These are phyloP conservation scores for Oemleria cerasiformis DNA, from an alignment of 306 rosid genomes.

Conservation along the genomic window DNA sequence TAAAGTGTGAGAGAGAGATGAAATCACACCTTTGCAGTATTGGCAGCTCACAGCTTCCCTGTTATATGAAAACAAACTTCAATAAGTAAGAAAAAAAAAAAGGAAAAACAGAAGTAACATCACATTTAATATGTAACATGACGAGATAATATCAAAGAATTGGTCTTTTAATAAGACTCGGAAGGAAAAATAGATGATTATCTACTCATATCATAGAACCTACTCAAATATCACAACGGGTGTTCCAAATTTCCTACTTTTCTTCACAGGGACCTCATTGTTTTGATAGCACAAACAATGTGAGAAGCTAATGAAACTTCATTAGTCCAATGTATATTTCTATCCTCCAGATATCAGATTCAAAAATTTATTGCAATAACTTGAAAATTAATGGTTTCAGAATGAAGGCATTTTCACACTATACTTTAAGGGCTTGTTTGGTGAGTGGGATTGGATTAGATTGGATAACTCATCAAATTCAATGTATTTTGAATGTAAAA, in stretches of 20 bases:
- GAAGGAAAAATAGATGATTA: background rate
- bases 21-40: constrained; percentile 16
- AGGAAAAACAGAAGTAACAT: background rate
- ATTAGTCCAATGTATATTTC: background rate
- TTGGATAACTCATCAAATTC: too few relatives aligned
- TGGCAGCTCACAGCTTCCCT: constrained; percentile 29
- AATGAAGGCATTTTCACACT: constrained; percentile 3
- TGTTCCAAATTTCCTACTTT: background rate
- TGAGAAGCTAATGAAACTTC: background rate
- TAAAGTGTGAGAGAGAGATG: background rate
- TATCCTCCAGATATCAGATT: background rate
- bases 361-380: background rate
- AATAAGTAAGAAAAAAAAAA: background rate
- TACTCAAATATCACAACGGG: background rate
- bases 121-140: background rate
- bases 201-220: background rate
- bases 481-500: too few relatives aligned
- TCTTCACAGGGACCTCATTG: background rate
- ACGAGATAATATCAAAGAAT: background rate
- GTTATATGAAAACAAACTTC: background rate
- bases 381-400: background rate
- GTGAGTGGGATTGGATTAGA: too few relatives aligned
- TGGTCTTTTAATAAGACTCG: background rate
- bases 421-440: background rate
- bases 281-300: background rate